Evolutionary conservation across 2,329 filamentous ascomycete genomes (phyloP), one percentile per base, ranked within the genome.

Genomic region (Colletotrichum lentis): DNA sequence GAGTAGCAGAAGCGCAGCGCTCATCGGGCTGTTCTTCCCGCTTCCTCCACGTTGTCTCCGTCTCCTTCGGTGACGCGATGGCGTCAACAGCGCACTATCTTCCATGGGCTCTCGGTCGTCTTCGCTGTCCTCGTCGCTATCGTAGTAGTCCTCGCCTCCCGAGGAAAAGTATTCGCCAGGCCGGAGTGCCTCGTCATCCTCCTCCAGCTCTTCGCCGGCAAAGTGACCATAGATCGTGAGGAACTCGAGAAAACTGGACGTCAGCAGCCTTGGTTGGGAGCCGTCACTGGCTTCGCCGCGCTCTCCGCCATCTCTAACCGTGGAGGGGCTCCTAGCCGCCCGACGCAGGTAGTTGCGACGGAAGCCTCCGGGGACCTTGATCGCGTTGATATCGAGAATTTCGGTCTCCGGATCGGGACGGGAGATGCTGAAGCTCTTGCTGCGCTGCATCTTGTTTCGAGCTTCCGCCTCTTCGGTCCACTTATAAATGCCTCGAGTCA

Each of bases 151-250:
- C 67, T 90, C 89, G 24, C 88, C 84, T 72, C 92, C 92, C 0
- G 93, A 94, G 8, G 90, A 91, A 77, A 97, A 97, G 79, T 97
- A 97, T 76, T 97, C 95, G 77, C 96, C 91, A 1, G 93, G 93
- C 5, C 86, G 88, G 16, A 97, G 83, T 1, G 90, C 92, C 78
- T 98, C 95, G 73, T 98, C 96, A 73, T 98, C 96, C 79, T 99
- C 96, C 77, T 97, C 94, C 14, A 99, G 86, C 76, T 97, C 92
- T 79, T 99, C 96, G 80, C 96, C 96, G 2, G 96, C 96, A 77
- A 99, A 99, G 80, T 99, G 96, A 4, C 96, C 96, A 74, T 97
- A 99, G 37, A 99, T 86, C 8, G 93, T 94, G 58, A 99, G 78
- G 74, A 99, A 99, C 77, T 99, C 96, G 68, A 99, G 87, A 77